phyloP scores from a whole-genome alignment of 352 stramenopile species.

The Pythium dissotocum region DNA sequence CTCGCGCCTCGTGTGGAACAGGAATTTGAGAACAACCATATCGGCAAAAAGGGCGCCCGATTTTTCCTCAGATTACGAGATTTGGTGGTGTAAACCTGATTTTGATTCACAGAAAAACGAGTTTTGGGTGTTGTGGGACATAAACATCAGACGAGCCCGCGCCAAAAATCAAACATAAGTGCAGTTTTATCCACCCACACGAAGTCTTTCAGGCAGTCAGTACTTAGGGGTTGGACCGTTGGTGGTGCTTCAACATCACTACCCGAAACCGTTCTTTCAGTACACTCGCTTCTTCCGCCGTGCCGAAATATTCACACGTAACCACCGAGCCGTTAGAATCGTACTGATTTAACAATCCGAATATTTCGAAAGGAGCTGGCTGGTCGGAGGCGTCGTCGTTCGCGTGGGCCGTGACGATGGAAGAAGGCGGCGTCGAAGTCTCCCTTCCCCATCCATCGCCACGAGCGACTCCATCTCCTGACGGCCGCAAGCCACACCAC shows the following conservation, averaged over 20 bases:
- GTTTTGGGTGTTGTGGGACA: too few species aligned
- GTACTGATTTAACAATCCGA: background rate
- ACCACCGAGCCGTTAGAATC: background rate
- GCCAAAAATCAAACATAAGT: slow-evolving; percentile 7
- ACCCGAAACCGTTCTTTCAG: slow-evolving; percentile 1
- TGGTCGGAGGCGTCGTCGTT: background rate
- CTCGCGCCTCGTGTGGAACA: background rate
- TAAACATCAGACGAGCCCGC: background rate
- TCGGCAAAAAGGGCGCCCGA: background rate
- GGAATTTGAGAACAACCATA: background rate
- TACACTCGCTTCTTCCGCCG: background rate
- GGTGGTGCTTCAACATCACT: slow-evolving; percentile 3
- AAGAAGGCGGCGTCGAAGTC: slow-evolving; percentile 1
- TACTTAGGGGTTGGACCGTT: slow-evolving; percentile 13
- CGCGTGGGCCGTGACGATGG: background rate
- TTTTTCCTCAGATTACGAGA: background rate
- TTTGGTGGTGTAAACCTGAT: background rate
- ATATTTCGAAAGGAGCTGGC: slow-evolving; percentile 1
- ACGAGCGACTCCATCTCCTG: background rate
- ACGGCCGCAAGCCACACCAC: background rate
- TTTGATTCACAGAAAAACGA: background rate
- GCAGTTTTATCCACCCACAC: slow-evolving; percentile 16
- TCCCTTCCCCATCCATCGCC: background rate
- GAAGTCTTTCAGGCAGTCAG: slow-evolving; percentile 19
- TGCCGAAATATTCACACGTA: background rate